Evolutionary conservation across 1,284 basidiomycete species (phyloP).

Genomic region (Cryptococcus hybrid): DNA sequence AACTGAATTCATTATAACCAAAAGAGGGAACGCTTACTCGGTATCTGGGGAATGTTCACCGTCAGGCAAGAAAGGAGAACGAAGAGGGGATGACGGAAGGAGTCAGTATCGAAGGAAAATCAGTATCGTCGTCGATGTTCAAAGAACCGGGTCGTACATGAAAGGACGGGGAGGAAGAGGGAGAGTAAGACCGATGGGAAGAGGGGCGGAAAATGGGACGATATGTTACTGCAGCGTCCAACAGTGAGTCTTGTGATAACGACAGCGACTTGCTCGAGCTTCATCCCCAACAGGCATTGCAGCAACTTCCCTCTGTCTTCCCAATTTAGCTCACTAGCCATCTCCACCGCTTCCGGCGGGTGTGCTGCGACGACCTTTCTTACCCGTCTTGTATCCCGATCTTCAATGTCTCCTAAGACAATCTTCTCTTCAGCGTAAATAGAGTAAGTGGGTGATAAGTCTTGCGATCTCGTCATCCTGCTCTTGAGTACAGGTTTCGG

Average conservation of each 20-base stretch:
- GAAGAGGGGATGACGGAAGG: background rate
- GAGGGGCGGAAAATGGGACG: background rate
- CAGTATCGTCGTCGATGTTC: slow-evolving; percentile 15
- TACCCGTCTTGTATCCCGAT: too few relatives aligned
- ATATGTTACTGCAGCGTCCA: background rate
- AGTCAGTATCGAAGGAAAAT: background rate
- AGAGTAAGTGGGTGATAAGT: background rate
- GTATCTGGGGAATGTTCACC: background rate
- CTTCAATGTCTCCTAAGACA: too few relatives aligned
- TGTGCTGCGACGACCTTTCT: too few relatives aligned
- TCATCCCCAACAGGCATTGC: background rate
- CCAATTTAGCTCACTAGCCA: background rate
- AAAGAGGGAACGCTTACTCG: background rate
- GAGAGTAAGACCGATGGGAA: background rate
- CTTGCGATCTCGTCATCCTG: background rate
- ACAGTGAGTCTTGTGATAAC: background rate
- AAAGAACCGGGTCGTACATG: slow-evolving; percentile 5
- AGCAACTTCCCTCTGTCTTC: background rate
- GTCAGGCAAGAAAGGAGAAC: background rate
- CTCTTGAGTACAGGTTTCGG: too few relatives aligned
- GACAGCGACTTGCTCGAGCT: background rate
- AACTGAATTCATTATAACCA: background rate
- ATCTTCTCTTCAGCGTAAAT: too few relatives aligned
- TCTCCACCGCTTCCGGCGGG: too few relatives aligned
- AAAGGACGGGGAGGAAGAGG: background rate